phyloP scores from a whole-genome alignment of 1,284 basidiomycete genomes.

The Apiotrichum sp. region DNA sequence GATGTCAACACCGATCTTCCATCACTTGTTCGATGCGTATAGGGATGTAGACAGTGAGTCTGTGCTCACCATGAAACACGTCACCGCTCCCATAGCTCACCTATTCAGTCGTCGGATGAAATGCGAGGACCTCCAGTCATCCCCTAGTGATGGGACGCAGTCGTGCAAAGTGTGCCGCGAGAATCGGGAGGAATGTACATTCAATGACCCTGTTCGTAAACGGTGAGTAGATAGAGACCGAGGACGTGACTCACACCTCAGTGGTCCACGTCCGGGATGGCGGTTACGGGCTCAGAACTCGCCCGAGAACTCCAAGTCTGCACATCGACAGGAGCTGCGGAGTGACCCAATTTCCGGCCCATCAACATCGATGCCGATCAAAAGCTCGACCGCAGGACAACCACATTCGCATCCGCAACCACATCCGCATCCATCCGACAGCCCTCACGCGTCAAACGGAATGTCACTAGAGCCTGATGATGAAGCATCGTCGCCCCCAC shows the following conservation, averaged over 20 bases:
- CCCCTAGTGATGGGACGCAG: background rate
- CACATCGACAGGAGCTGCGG: background rate
- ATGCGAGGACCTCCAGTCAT: constrained; percentile 20
- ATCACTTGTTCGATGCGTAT: background rate
- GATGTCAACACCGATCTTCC: no score
- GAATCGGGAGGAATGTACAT: constrained; percentile 21
- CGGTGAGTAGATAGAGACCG: constrained; percentile 12
- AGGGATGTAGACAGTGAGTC: constrained; percentile 22
- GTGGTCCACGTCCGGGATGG: constrained; percentile 10
- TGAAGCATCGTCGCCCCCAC: background rate
- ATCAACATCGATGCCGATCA: no score
- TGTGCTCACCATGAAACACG: background rate
- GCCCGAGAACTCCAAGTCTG: constrained; percentile 2
- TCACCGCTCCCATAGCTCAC: background rate
- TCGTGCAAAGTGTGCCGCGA: constrained; percentile 26
- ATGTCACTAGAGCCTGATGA: background rate
- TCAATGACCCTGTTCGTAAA: constrained; percentile 24
- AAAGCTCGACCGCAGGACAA: no score
- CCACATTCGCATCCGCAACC: no score
- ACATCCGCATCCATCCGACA: no score
- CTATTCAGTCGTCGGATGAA: constrained; percentile 23
- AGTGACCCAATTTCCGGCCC: background rate
- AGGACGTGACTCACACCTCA: background rate
- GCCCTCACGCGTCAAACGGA: background rate
- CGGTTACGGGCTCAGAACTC: constrained; percentile 4